Percentiles rank a stretch among this genome's conserved stretches.
Conservation (phyloP, 148 eudicot species). For the Dysphania ambrosioides region DNA sequence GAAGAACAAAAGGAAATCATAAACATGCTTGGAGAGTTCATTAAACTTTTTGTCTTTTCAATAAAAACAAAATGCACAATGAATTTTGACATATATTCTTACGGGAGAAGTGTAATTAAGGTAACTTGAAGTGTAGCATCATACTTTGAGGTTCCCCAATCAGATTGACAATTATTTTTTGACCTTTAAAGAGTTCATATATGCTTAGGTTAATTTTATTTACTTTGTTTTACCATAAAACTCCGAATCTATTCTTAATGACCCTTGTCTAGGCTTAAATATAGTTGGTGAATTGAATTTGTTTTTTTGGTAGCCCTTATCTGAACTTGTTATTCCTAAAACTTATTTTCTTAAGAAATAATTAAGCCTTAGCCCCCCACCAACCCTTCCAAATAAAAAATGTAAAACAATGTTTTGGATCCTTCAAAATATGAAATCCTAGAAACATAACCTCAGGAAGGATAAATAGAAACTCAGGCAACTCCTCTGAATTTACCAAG, state of each 20-base stretch:
- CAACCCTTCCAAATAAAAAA: too few relatives aligned
- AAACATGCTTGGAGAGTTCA: background rate
- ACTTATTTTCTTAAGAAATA: too few relatives aligned
- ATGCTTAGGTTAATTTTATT: background rate
- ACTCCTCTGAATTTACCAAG: too few relatives aligned
- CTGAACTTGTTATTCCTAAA: too few relatives aligned
- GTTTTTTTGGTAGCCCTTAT: background rate
- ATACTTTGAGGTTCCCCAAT: background rate
- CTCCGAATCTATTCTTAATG: too few relatives aligned
- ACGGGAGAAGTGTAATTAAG: background rate
- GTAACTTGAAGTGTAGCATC: background rate
- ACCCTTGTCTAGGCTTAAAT: too few relatives aligned
- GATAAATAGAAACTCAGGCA: too few relatives aligned
- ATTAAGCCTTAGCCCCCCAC: too few relatives aligned
- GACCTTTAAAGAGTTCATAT: background rate
- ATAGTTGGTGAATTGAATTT: too few relatives aligned
- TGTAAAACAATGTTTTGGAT: too few relatives aligned
- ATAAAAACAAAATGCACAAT: background rate
- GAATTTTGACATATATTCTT: background rate
- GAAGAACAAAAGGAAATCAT: conserved; percentile 6
- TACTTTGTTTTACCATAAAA: background rate
- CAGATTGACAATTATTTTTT: background rate
- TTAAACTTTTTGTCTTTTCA: background rate
- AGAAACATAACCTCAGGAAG: too few relatives aligned
- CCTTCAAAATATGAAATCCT: too few relatives aligned